Base-by-base conservation (phyloP, 148 eudicot genomes). In the Rhododendron griersonianum region DNA sequence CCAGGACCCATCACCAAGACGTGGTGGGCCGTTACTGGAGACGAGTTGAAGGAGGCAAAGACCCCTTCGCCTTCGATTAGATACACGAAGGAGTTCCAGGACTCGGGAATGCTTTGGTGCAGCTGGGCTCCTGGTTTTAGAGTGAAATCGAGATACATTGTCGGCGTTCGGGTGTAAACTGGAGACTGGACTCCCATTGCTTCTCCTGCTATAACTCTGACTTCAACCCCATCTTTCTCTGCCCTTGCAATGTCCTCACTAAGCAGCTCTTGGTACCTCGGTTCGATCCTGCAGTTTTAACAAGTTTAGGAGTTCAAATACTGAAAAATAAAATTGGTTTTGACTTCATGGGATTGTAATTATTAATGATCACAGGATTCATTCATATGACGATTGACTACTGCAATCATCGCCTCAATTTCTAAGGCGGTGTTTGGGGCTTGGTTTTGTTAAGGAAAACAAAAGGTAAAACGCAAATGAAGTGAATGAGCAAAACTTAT, bases 141-240 rank as follows among this genome's bases (percentile, higher is more conserved):
- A 6, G 93, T 93, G 90, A 95, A 94, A 81, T 97, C 99, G 0
- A 97, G 92, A 91, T 88, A 97, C 98, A 95, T 95, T 79, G 99
- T 93, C 3, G 99, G 99, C 18, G 99, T 97, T 86, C 95, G 86
- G 0, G 99, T 95, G 90, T 92, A 95, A 9, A 97, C 98, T 3
- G 95, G 95, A 16, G 99, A 97, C 6, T 84, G 86, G 8, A 94
- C 89, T 7, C 98, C 98, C 98, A 97, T 92, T 45, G 98, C 82
- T 86, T 97, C 98, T n/a, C 99, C 99, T 28, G 99, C 99, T 63
- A 97, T 95, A 5, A 97, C 88, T 86, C 86, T 87, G 2, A 95
- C 99, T 47, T 92, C 81, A 7, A 94, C 98, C 4, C 98, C 99
- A 33, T 94, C 90, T 21, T 86, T 79, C 82, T 92, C 93, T 75